phyloP scores from a whole-genome alignment of 768 basidiomycete species.

The Amylocystis lapponica region DNA sequence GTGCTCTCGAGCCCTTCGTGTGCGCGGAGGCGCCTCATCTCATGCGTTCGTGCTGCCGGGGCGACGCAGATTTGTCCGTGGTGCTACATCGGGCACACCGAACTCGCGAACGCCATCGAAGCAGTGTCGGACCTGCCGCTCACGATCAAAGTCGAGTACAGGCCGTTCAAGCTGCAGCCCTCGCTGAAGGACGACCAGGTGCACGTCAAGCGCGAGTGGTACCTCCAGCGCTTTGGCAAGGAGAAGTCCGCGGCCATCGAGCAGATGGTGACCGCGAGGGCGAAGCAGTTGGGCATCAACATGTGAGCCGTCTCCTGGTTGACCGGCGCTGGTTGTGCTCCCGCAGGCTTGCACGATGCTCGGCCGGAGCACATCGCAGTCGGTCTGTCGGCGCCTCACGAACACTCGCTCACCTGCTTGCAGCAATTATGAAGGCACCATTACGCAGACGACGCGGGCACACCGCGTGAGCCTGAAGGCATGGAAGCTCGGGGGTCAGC shows the following conservation, averaged over 20 bases:
- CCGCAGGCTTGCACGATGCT: not conserved
- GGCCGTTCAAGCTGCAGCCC: constrained; percentile 42
- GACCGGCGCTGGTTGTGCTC: not conserved
- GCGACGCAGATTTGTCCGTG: constrained; percentile 34
- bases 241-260: constrained; percentile 30
- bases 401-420: not conserved
- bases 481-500: constrained; percentile 53
- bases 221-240: constrained; percentile 34
- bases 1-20: constrained; percentile 13
- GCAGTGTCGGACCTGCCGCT: constrained; percentile 25
- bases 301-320: constrained; percentile 31
- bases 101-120: constrained; percentile 33
- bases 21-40: not conserved
- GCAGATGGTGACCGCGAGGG: constrained; percentile 27
- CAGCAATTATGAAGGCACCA: constrained; percentile 54
- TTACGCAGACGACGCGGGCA: constrained; percentile 61
- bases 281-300: constrained; percentile 34
- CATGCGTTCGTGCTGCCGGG: not conserved
- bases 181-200: constrained; percentile 26
- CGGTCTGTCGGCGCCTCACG: too few species aligned
- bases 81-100: constrained; percentile 38
- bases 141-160: constrained; percentile 38
- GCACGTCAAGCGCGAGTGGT: constrained; percentile 22
- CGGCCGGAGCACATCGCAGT: too few species aligned
- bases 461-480: constrained; percentile 73